Evolutionary conservation across 768 basidiomycete genomes (phyloP), one percentile per base, ranked within the genome.

Genomic region (Lenzites betulinus): DNA sequence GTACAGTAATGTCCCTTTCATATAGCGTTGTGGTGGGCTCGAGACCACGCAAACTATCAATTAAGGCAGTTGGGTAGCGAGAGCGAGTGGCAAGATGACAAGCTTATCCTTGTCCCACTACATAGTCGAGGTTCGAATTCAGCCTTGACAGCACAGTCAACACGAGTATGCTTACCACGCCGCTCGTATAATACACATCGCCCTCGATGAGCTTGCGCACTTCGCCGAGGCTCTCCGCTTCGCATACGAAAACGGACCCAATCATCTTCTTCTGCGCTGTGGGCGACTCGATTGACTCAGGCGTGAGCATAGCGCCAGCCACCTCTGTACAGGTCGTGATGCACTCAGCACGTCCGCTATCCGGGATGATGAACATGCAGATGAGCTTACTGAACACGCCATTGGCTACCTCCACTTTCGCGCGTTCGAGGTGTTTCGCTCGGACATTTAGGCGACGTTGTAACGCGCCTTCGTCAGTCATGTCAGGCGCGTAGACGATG

Each of bases 401-500:
- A 7, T 71, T 71, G 41, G 70, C 68, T 62, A 81, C 75, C 13
- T 71, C 67, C 23, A 72, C 70, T 54, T 79, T 77, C 13, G 82
- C 82, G 15, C 60, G 73, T 41, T 75, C 77, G 8, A 88, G 69
- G 69, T 91, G 89, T 39, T 71, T 64, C 3, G 74, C 64, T 36
- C 89, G 77, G 6, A 89, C 84, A 1, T 79, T 76, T 62, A 87
- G 73, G 33, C 89, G 79, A n/a, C 81, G 79, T 22, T 77, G 77
- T 43, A 84, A 79, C 3, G 83, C 81, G 3, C 79, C 87, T 51
- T 78, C 77, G 54, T 87, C 84, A 13, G 81, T 81, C 66, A 78
- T 81, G 69, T 90, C 89, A 2, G 87, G 88, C 1, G 87, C 86
- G 65, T 83, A 89, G 30, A 90, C 83, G 54, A 87, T 64, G 69